Conservation (phyloP, 805 yeast species). For the Jamesozyma lodderae region DNA sequence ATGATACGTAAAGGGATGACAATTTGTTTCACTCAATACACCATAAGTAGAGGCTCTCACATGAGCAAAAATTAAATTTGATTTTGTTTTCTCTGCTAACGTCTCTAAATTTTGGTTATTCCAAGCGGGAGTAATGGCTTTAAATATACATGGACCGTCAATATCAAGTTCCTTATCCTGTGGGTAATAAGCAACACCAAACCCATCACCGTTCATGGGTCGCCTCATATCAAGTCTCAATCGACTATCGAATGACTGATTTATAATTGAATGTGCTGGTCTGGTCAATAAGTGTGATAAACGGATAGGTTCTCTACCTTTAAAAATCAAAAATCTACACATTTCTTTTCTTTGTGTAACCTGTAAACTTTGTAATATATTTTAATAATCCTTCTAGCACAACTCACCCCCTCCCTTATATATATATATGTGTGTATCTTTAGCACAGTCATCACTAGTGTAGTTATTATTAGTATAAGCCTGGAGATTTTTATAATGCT, state of each 20-base stretch:
- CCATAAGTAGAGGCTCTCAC: conserved; percentile 96
- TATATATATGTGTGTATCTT: neutral
- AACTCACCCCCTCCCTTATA: too few species aligned
- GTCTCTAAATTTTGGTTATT: conserved; percentile 84
- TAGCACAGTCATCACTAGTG: too few species aligned
- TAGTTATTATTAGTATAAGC: too few species aligned
- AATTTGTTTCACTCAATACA: conserved; percentile 85
- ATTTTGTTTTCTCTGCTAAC: conserved; percentile 78
- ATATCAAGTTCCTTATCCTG: conserved; percentile 43
- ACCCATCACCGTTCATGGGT: conserved; percentile 97
- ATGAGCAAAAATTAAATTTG: conserved; percentile 82
- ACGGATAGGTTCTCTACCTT: conserved; percentile 82
- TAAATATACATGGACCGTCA: conserved; percentile 81
- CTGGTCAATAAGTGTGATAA: conserved; percentile 80
- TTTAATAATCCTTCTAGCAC: too few species aligned
- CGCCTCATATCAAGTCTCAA: conserved; percentile 77
- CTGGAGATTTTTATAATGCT: too few species aligned
- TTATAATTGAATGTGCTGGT: conserved; percentile 95
- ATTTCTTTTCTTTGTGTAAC: conserved; percentile 39
- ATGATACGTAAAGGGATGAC: conserved; percentile 91
- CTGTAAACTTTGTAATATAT: too few species aligned
- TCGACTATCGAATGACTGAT: conserved; percentile 88
- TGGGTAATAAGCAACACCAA: conserved; percentile 91
- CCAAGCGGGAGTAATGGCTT: conserved; percentile 98
- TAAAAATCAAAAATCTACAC: conserved; percentile 91